Evolutionary conservation across 2,329 filamentous ascomycete genomes (phyloP).

Genomic region (Colletotrichum sp.): DNA sequence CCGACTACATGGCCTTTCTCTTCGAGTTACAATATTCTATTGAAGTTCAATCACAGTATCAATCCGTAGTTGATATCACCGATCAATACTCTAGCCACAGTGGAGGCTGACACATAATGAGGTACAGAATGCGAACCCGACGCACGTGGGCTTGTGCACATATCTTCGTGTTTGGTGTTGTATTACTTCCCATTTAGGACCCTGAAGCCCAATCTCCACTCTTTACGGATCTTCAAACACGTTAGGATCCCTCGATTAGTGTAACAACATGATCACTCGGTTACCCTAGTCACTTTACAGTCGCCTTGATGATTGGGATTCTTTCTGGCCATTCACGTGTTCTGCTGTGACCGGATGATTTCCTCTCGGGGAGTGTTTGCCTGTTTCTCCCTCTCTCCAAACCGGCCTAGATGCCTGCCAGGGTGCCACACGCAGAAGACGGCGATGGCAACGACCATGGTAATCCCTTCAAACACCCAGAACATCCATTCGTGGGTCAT

Average conservation of each 20-base stretch:
- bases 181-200: neutral
- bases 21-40: neutral
- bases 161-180: neutral
- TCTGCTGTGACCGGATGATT: too few species aligned
- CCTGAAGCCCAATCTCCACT: neutral
- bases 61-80: neutral
- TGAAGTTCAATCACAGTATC: neutral
- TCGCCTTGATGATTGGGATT: neutral
- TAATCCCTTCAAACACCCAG: conserved; percentile 55
- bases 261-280: neutral
- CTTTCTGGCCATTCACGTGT: neutral
- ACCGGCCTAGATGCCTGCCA: conserved; percentile 36
- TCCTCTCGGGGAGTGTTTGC: neutral
- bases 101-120: neutral
- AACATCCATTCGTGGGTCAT: conserved; percentile 58
- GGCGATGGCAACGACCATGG: conserved; percentile 50
- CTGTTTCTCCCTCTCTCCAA: neutral
- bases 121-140: neutral
- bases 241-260: neutral
- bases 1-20: neutral
- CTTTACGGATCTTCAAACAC: neutral
- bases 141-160: neutral
- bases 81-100: neutral
- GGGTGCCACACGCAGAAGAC: conserved; percentile 57
- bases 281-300: neutral